Evolutionary conservation across 2,329 filamentous ascomycete genomes (phyloP), one percentile per base, ranked within the genome.

Genomic region (Cyphellophora europaea): DNA sequence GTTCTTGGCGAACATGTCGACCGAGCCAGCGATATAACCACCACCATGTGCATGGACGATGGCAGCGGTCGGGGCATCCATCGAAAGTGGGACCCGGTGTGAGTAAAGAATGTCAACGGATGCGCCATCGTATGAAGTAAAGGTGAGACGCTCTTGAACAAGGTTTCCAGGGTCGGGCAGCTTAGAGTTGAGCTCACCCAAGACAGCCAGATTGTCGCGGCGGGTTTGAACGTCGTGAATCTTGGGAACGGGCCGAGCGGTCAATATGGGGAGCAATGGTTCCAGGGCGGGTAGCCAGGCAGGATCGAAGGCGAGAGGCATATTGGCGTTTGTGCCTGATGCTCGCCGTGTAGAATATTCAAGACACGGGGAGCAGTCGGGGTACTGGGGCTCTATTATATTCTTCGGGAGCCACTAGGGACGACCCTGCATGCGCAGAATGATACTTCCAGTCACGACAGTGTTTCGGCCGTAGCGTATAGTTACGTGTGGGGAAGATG

Each of bases 31-130:
- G 27, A 53, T 48, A 35, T 40, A 49, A 6, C 52, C 52, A 15
- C 51, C 52, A 17, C 48, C 51, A 32, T 55, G 52, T n/a, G 36
- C 33, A 27, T 51, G 50, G 6, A 54, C 28, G 25, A 53, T 38
- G 5, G 49, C 27, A 30, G 55, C 18, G 19, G 35, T 32, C 50
- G 43, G 44, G 55, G 44, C n/a, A 3, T 25, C n/a, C 8, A 8
- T 25, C 8, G 21, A 8, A 8, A 8, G 8, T 25, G 21, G 8
- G 8, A n/a, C 21, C n/a, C n/a, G 8, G 8, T 8, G 8, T 8
- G 21, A 25, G 8, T 8, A 8, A 8, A 25, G 8, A 25, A 25
- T n/a, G 8, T 25, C 21, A n/a, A 25, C n/a, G n/a, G 8, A 8
- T 8, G 21, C 21, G 21, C 21, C 21, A n/a, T 25, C 21, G n/a